Percentiles rank a stretch among this genome's conserved stretches.
Evolutionary conservation across 352 stramenopile species (phyloP).

Genomic region (Pythium aristosporum): DNA sequence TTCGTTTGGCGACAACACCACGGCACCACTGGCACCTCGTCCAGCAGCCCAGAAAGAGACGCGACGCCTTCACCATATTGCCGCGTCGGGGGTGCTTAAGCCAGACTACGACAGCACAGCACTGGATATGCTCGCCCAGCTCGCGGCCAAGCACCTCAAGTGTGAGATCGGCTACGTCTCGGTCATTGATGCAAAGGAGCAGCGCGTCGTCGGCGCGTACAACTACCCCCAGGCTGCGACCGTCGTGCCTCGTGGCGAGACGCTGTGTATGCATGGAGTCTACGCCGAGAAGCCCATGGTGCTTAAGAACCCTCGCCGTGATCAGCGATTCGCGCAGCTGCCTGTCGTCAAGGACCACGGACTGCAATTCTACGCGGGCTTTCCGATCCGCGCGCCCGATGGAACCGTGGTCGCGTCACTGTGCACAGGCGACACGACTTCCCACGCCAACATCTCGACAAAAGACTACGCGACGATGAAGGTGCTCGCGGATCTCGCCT

Average conservation of each 20-base stretch:
- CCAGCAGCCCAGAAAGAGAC: constrained; percentile 39
- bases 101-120: constrained; percentile 42
- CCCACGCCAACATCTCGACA: constrained; percentile 61
- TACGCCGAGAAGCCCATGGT: constrained; percentile 66
- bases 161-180: constrained; percentile 69
- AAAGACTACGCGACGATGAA: constrained; percentile 81
- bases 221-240: constrained; percentile 32
- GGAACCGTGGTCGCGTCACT: constrained; percentile 49
- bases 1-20: constrained; percentile 31
- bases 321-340: constrained; percentile 64
- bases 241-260: constrained; percentile 43
- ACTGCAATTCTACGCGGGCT: constrained; percentile 67
- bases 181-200: constrained; percentile 39
- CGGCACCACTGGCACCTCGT: constrained; percentile 45
- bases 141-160: constrained; percentile 48
- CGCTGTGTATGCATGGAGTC: constrained; percentile 47
- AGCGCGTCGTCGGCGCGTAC: constrained; percentile 47
- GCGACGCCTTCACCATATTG: constrained; percentile 42
- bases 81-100: constrained; percentile 42
- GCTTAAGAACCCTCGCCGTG: constrained; percentile 58
- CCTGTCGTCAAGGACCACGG: constrained; percentile 39
- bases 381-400: constrained; percentile 47
- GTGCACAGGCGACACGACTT: constrained; percentile 37
- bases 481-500: constrained; percentile 47
- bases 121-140: constrained; percentile 53